phyloP scores from a whole-genome alignment of 2,329 filamentous ascomycete genomes.

The Trichoderma koningiopsis region DNA sequence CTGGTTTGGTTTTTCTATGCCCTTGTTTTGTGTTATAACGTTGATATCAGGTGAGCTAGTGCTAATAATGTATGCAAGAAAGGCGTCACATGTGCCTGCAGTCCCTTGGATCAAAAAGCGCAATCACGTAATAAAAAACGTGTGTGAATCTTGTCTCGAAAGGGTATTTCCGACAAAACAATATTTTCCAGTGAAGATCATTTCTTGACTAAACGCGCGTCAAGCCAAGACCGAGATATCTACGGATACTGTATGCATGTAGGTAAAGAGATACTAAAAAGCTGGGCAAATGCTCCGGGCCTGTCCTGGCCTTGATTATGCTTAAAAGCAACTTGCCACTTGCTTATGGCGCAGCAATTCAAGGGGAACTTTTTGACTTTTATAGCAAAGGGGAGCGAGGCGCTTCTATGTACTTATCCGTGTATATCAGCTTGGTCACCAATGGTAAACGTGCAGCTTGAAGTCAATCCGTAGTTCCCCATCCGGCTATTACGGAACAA shows the following conservation, averaged over 20 bases:
- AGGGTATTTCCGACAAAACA: too few relatives aligned
- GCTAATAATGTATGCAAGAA: slow-evolving; percentile 16
- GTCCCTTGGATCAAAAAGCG: not conserved
- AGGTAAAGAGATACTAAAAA: not conserved
- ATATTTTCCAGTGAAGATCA: not conserved
- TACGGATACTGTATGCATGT: not conserved
- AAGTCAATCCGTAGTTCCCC: too few relatives aligned
- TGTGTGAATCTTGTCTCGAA: not conserved
- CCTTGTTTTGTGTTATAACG: not conserved
- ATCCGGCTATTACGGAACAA: not conserved
- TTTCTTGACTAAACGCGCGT: slow-evolving; percentile 7
- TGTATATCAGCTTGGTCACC: too few relatives aligned
- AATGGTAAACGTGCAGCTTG: too few relatives aligned
- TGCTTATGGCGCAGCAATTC: not conserved
- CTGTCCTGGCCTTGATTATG: not conserved
- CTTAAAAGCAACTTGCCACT: not conserved
- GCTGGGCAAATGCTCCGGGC: not conserved
- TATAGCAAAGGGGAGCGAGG: not conserved
- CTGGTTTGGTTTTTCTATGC: not conserved
- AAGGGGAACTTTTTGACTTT: not conserved
- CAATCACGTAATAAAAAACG: not conserved
- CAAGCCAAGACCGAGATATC: slow-evolving; percentile 2
- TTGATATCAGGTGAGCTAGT: not conserved
- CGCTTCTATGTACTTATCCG: too few relatives aligned
- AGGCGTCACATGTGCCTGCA: slow-evolving; percentile 6